Evolutionary conservation across 1,284 basidiomycete genomes (phyloP).

Genomic region (Puccinia triticina): DNA sequence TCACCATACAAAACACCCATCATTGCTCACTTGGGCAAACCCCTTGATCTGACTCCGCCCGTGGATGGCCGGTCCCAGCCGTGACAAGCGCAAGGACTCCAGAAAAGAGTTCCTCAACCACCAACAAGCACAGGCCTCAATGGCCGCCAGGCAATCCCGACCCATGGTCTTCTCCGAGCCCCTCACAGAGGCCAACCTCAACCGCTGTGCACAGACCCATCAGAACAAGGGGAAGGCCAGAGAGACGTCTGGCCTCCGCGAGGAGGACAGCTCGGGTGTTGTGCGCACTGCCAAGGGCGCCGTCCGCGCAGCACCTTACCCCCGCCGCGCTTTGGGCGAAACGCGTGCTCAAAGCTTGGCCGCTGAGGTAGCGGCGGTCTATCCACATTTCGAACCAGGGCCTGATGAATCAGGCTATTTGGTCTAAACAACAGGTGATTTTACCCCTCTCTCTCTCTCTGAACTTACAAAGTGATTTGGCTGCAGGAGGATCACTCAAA

Average conservation of each 20-base stretch:
- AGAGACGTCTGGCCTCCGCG: background rate
- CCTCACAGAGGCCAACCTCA: conserved; percentile 12
- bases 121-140: too few species aligned
- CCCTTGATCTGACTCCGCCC: too few species aligned
- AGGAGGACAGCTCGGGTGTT: conserved; percentile 25
- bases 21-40: background rate
- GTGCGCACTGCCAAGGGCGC: conserved; percentile 2
- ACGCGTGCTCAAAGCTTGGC: background rate
- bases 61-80: too few species aligned
- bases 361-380: background rate
- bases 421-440: conserved; percentile 35
- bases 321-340: background rate
- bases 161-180: background rate
- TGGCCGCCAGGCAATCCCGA: too few species aligned
- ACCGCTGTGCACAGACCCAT: background rate
- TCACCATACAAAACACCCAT: background rate
- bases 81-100: background rate
- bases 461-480: too few species aligned
- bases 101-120: background rate
- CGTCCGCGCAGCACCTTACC: conserved; percentile 2
- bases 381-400: background rate
- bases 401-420: conserved; percentile 1
- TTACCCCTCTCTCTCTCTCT: background rate
- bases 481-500: too few species aligned
- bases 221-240: background rate